A percentile compares a stretch with the other conserved stretches of the same genome.
phyloP scores from a whole-genome alignment of 2,329 filamentous ascomycete species.

The Aspergillus viridinutans region DNA sequence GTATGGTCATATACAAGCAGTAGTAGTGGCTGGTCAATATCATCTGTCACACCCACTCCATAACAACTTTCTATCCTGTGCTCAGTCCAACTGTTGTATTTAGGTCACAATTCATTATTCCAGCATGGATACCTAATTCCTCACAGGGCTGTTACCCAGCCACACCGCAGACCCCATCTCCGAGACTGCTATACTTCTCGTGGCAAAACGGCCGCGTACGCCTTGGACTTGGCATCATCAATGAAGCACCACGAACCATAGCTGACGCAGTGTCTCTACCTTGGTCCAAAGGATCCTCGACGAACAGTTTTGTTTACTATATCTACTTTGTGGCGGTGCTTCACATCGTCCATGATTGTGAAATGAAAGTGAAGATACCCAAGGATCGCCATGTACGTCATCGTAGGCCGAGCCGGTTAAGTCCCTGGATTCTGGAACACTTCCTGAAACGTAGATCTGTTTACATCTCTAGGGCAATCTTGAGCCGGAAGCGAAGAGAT shows the following conservation, averaged over 20 bases:
- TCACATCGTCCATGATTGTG: neutral
- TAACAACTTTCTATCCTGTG: neutral
- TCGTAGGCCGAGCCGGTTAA: neutral
- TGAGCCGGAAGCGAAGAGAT: too few relatives aligned
- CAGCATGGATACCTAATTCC: neutral
- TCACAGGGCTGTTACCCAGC: neutral
- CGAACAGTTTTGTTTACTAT: neutral
- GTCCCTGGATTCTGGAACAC: neutral
- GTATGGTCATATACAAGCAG: neutral
- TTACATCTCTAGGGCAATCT: too few relatives aligned
- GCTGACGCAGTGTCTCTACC: neutral
- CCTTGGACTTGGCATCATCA: constrained; percentile 1
- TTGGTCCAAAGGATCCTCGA: neutral
- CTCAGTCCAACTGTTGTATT: too few relatives aligned
- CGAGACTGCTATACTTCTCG: neutral
- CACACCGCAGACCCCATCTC: neutral
- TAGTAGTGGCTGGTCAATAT: neutral
- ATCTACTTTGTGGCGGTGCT: neutral
- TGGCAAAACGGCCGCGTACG: constrained; percentile 8
- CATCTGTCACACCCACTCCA: neutral
- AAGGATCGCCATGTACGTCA: neutral
- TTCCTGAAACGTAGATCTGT: neutral
- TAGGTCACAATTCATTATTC: neutral
- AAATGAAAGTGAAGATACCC: neutral
- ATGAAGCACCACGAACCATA: neutral